Evolutionary conservation across 257 asterid species (phyloP), one percentile per base, ranked within the genome.

Genomic region (Sherardia arvensis): DNA sequence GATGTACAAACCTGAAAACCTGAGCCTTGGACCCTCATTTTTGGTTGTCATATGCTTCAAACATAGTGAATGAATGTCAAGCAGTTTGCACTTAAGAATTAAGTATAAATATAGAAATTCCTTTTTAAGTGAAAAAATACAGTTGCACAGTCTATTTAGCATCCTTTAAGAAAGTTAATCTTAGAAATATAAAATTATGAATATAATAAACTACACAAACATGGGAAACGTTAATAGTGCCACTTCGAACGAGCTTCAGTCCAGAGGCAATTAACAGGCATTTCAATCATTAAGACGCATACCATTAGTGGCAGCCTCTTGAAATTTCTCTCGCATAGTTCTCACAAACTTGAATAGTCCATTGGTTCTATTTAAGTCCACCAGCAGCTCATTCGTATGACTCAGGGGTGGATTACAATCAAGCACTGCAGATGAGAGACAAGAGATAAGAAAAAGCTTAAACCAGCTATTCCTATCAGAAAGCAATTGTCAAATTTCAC

Each of bases 331-430:
- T 65, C 98, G 83, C 95, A 91, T 80, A 64, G 71, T 83, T 77
- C 95, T 81, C 66, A 86, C 98, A 71, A 91, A 88, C 77, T 88
- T 79, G 89, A 84, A 88, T 18, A 88, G 81, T 57, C 85, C 95
- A 51, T 91, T 88, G 83, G 75, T 83, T 57, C 61, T 72, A 70
- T 91, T 91, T 64, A 91, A 71, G 77, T 88, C 90, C 10, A 40
- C 29, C 36, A 91, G 81, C 72, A 88, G 59, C 79, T 80, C 87
- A 55, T 80, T 78, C 27, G 77, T 87, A 71, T 74, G 86, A 56
- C 69, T 73, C 68, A 91, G 72, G 61, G 67, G 85, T 38, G 95
- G 98, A 76, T 77, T 71, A 61, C 96, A 91, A 40, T 80, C 75
- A 48, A 86, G 85, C 78, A 88, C 98, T 87, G 77, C 11, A 66